Conservation (phyloP, 495 filamentous ascomycete species). For the Rhizodiscina lignyota region DNA sequence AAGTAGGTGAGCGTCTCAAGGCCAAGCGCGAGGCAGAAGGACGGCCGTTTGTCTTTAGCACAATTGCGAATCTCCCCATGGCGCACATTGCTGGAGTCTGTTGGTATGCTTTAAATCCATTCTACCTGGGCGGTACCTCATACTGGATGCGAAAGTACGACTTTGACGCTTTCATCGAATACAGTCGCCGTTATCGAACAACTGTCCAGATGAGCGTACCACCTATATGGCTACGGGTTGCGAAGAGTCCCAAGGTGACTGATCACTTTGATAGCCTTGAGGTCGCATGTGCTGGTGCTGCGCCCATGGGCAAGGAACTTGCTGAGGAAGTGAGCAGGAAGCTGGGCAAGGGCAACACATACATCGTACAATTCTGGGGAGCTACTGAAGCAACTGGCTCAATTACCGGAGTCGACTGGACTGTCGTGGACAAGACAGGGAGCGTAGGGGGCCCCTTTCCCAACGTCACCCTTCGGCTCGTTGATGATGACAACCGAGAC, state of each 20-base stretch:
- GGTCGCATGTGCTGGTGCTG: conserved; percentile 14
- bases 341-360: conserved; percentile 16
- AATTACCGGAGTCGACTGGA: conserved; percentile 8
- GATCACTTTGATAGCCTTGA: conserved; percentile 12
- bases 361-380: conserved; percentile 18
- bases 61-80: conserved; percentile 33
- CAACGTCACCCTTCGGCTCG: conserved; percentile 6
- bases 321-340: conserved; percentile 10
- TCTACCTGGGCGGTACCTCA: conserved; percentile 9
- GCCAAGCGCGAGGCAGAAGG: conserved; percentile 14
- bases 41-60: conserved; percentile 19
- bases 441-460: conserved; percentile 10
- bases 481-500: conserved; percentile 12
- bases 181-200: conserved; percentile 13
- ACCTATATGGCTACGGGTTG: conserved; percentile 17
- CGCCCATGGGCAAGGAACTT: conserved; percentile 16
- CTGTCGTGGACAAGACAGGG: conserved; percentile 10
- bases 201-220: conserved; percentile 16
- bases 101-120: conserved; percentile 22
- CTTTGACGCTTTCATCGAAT: conserved; percentile 12
- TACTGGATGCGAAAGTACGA: conserved; percentile 19
- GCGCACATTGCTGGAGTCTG: conserved; percentile 28
- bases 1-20: conserved; percentile 21
- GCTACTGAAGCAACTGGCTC: conserved; percentile 14
- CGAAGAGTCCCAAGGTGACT: conserved; percentile 14